Evolutionary conservation across 2,329 filamentous ascomycete species (phyloP).

Genomic region (Pseudogymnoascus sp.): DNA sequence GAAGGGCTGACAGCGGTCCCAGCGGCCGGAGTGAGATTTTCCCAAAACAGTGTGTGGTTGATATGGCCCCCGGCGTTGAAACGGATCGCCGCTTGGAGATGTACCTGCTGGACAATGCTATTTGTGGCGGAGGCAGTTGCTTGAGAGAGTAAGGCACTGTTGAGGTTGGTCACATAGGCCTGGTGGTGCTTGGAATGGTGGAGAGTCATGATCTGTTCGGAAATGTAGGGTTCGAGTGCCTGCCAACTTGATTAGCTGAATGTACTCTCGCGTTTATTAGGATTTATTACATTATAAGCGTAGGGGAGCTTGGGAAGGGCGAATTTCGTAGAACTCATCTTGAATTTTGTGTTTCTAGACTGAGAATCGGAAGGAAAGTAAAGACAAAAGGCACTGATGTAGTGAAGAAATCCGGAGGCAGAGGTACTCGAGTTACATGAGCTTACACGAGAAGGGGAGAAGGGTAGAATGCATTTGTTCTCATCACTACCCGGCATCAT

Average conservation of each 20-base stretch:
- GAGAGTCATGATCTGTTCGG: conserved; percentile 71
- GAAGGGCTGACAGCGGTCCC: conserved; percentile 48
- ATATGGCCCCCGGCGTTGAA: conserved; percentile 91
- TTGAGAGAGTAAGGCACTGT: conserved; percentile 56
- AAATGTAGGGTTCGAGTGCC: conserved; percentile 69
- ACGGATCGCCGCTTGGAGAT: conserved; percentile 64
- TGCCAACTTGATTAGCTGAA: conserved; percentile 25
- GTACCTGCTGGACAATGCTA: conserved; percentile 58
- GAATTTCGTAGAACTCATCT: conserved; percentile 12
- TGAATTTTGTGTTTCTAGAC: background rate
- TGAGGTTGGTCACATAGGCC: conserved; percentile 70
- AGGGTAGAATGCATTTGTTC: background rate
- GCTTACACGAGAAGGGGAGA: background rate
- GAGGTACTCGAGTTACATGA: background rate
- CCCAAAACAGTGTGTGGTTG: conserved; percentile 92
- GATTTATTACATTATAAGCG: conserved; percentile 57
- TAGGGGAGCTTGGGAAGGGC: conserved; percentile 61
- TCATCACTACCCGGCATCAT: background rate
- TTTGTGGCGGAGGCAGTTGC: conserved; percentile 46
- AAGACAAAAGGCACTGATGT: background rate
- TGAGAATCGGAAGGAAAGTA: background rate
- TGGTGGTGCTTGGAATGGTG: conserved; percentile 76
- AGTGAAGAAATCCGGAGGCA: background rate
- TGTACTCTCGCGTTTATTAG: conserved; percentile 24
- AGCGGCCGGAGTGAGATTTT: conserved; percentile 61